A percentile compares a stretch with the other conserved stretches of the same genome.
These are phyloP conservation scores for Comarum palustre DNA, from an alignment of 306 rosid species.

Conservation along the genomic window DNA sequence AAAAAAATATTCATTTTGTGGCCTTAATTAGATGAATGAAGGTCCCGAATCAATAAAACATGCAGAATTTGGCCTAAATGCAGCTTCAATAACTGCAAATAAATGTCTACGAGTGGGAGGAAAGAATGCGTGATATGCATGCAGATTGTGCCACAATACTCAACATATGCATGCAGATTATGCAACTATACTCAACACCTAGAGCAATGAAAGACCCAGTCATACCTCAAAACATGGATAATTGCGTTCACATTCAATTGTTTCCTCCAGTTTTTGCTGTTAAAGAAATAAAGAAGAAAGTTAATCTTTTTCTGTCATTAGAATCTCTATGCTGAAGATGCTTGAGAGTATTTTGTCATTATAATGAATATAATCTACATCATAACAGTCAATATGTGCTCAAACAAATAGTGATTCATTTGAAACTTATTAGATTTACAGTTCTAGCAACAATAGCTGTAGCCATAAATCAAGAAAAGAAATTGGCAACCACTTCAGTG, in stretches of 20 bases:
- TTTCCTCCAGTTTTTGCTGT: slow-evolving; percentile 75
- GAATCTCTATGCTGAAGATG: background rate
- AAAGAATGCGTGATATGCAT: background rate
- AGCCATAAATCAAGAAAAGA: background rate
- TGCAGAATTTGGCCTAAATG: background rate
- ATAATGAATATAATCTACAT: background rate
- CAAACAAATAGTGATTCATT: background rate
- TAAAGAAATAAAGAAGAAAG: slow-evolving; percentile 19
- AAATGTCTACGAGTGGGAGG: background rate
- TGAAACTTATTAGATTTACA: background rate
- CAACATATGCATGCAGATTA: background rate
- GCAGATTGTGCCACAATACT: background rate
- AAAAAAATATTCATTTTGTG: background rate
- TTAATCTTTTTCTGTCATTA: background rate
- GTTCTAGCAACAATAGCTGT: background rate
- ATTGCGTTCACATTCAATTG: slow-evolving; percentile 50
- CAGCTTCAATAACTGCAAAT: background rate
- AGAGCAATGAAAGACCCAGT: slow-evolving; percentile 10
- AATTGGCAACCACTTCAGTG: background rate
- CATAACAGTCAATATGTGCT: background rate
- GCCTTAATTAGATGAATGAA: background rate
- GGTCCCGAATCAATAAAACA: background rate
- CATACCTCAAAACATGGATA: slow-evolving; percentile 82
- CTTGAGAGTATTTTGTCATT: background rate
- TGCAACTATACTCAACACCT: background rate